Conservation (phyloP, 805 yeast genomes). For the Starmera dryadoides region DNA sequence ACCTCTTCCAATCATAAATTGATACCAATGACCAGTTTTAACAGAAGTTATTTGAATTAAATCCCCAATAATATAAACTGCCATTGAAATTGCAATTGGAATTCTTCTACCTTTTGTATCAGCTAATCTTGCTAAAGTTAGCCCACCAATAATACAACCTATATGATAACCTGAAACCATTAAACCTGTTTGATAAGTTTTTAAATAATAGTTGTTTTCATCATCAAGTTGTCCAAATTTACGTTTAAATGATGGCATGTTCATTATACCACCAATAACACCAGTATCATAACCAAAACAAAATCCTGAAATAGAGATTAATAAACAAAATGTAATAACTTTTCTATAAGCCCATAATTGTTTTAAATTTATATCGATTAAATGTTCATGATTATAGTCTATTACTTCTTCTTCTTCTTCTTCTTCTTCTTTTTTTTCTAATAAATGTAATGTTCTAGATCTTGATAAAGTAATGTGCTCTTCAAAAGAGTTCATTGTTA, state of each 20-base stretch:
- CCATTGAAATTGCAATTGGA: constrained; percentile 48
- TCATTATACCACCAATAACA: constrained; percentile 57
- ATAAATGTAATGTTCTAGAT: too few relatives aligned
- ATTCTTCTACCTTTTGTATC: constrained; percentile 55
- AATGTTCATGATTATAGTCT: too few relatives aligned
- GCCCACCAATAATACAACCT: constrained; percentile 68
- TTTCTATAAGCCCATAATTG: constrained; percentile 29
- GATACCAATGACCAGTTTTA: constrained; percentile 44
- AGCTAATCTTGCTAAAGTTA: constrained; percentile 48
- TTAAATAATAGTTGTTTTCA: constrained; percentile 29
- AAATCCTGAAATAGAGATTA: constrained; percentile 64
- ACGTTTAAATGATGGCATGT: constrained; percentile 44
- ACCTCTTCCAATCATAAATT: constrained; percentile 56
- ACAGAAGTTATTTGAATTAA: constrained; percentile 49
- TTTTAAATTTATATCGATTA: constrained; percentile 5
- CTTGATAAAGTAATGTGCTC: too few relatives aligned
- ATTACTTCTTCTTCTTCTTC: too few relatives aligned
- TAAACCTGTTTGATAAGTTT: constrained; percentile 39
- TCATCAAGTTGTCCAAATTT: constrained; percentile 21
- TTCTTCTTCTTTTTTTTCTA: too few relatives aligned
- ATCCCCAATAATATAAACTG: constrained; percentile 52
- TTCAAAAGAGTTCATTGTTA: too few relatives aligned
- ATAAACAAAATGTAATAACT: constrained; percentile 41
- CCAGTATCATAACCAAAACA: constrained; percentile 68
- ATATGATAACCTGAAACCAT: constrained; percentile 52